Base-by-base conservation (phyloP, 768 basidiomycete species). In the Trametes elegans region DNA sequence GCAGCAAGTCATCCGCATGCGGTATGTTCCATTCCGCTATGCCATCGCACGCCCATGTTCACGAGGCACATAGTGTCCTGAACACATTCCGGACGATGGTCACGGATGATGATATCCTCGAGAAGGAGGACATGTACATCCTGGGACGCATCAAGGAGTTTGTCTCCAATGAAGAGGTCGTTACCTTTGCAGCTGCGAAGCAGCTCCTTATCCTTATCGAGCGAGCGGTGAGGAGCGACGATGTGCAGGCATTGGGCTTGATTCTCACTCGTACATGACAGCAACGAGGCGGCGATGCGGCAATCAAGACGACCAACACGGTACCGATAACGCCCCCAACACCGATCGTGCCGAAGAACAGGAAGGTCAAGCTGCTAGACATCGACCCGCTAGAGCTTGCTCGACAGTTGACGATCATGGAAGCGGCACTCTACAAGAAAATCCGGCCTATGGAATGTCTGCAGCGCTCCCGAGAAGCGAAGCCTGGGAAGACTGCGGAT, bases 41-140 rank as follows among this genome's bases (percentile, higher is more conserved):
- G 14, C 3, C 16, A 18, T 9, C 10, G 16, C 5, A 3, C 14
- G 11, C 0, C 13, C 3, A 7, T 18, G 16, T 34, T 49, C 3
- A 49, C n/a, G 23, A 6, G 26, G 3, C 21, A 9, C 13, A 4
- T 18, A 56, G 49, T 18, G 93, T 98, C 16, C 76, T 95, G 58
- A 98, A 98, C 63, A 88, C 88, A 0, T 80, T 99, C 65, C 92
- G 91, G 68, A 78, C 90, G 5, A 93, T 98, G 88, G 77, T 98
- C 24, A 82, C 81, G 28, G 90, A 92, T 49, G 87, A 89, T 24
- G 81, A 90, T 71, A 78, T 90, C 62, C 76, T 96, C 48, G 93
- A 93, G 60, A 88, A 88, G 62, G 90, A 93, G 62, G 96, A 98
- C 61, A 71, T 84, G 65, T 81, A 85, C 55, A 86, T 96, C 42